Percentiles rank a stretch among this genome's conserved stretches.
Evolutionary conservation across 306 rosid genomes (phyloP).

Genomic region (Glycyrrhiza uralensis): DNA sequence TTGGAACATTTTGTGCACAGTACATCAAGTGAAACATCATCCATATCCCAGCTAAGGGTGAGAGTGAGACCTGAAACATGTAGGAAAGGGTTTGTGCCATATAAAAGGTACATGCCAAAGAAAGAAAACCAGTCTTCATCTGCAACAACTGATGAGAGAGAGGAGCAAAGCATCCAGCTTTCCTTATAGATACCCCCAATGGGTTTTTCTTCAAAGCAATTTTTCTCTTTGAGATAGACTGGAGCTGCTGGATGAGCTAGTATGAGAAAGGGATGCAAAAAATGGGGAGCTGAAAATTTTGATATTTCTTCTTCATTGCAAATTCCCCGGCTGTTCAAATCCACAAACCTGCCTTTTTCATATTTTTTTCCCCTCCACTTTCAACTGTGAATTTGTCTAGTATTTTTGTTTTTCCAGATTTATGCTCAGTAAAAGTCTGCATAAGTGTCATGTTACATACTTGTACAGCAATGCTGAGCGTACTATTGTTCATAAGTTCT

Average conservation of each 20-base stretch:
- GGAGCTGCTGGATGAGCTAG: conserved; percentile 4
- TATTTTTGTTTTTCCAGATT: background rate
- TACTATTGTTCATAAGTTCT: background rate
- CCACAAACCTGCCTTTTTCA: conserved; percentile 20
- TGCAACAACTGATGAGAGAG: conserved; percentile 26
- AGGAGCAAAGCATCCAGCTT: conserved; percentile 45
- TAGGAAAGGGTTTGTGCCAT: conserved; percentile 70
- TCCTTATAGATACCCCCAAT: conserved; percentile 34
- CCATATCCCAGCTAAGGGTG: conserved; percentile 26
- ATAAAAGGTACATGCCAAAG: conserved; percentile 49
- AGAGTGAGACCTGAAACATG: conserved; percentile 29
- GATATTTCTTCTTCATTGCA: conserved; percentile 24
- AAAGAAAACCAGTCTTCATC: conserved; percentile 30
- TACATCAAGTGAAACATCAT: conserved; percentile 17
- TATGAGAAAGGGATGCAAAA: background rate
- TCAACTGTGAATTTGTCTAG: conserved; percentile 34
- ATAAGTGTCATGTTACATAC: background rate
- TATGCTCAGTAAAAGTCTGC: background rate
- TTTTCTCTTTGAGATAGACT: conserved; percentile 6
- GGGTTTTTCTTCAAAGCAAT: background rate
- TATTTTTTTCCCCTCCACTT: conserved; percentile 8
- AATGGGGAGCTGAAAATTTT: conserved; percentile 20
- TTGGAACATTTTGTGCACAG: conserved; percentile 11
- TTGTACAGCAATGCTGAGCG: background rate
- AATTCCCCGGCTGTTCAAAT: conserved; percentile 28